Base-by-base conservation (phyloP, 2,329 filamentous ascomycete genomes). In the Cercospora nicotianae region DNA sequence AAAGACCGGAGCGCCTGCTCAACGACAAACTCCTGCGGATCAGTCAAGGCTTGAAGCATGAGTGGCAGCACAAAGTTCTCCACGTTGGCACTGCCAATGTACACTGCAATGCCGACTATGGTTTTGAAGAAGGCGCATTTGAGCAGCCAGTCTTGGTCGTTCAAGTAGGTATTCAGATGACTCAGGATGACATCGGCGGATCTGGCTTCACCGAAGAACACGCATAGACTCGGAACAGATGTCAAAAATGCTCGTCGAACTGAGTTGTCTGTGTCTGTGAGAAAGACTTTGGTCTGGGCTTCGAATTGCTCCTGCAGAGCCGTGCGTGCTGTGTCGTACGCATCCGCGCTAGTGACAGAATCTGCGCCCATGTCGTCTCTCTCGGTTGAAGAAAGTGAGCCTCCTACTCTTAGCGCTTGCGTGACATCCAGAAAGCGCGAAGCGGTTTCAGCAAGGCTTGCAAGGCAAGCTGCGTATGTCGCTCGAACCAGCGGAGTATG, bases 51-150 rank as follows among this genome's bases (percentile, higher is more conserved):
- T 79, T 97, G 95, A 3, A 97, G 87, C 93, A 99, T 97, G 13
- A 99, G 84, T 0, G 96, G 95, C 28, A 99, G 81, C 71, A 98
- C 96, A 74, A 97, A 99, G 73, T 96, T 93, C 79, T 99, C 95
- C 33, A 99, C 82, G 72, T 90, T 96, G 36, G 90, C 91, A 68
- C 91, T 93, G 30, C 95, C 95, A 36, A 98, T 87, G 73, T 97
- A 97, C 1, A 92, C 88, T 3, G 94, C 92, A 71, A 99, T 94
- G 3, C 94, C 94, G 16, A 98, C 92, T 28, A 98, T 93, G 0
- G 93, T 92, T 76, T 97, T 94, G 75, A 99, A 97, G 77, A 98
- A 98, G 2, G 94, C 93, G 75, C 93, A 97, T 79, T 97, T 97
- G 33, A 99, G 82, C 78, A 93, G 93, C 95, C 95, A 99, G 77